A percentile compares a stretch with the other conserved stretches of the same genome.
These are phyloP conservation scores for Penicillium canescens DNA, from an alignment of 495 filamentous ascomycete species.

Conservation along the genomic window DNA sequence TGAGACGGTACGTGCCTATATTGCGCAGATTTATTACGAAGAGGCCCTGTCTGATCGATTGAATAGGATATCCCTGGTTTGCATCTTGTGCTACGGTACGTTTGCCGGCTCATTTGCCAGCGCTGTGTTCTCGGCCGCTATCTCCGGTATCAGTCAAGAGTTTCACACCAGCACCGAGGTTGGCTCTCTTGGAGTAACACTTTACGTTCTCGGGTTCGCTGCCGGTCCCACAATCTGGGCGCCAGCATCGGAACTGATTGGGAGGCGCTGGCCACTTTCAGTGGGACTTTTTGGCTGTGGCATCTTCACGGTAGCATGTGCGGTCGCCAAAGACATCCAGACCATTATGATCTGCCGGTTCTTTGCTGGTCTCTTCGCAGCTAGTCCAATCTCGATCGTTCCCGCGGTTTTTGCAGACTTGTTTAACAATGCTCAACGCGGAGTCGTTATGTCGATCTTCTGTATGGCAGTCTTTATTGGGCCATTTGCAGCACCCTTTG, in stretches of 20 bases:
- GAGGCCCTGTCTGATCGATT: neutral
- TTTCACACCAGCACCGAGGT: slow-evolving; percentile 49
- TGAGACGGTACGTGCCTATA: slow-evolving; percentile 20
- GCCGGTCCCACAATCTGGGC: slow-evolving; percentile 56
- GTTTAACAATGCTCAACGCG: slow-evolving; percentile 44
- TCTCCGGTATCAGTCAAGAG: slow-evolving; percentile 34
- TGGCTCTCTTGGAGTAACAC: slow-evolving; percentile 47
- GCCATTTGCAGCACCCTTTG: slow-evolving; percentile 42
- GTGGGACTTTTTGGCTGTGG: slow-evolving; percentile 48
- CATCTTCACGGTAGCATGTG: slow-evolving; percentile 52
- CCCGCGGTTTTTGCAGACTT: slow-evolving; percentile 51
- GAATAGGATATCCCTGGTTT: neutral
- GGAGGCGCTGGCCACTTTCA: slow-evolving; percentile 52
- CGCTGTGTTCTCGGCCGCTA: slow-evolving; percentile 52
- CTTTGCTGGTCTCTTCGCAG: slow-evolving; percentile 48
- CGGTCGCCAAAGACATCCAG: slow-evolving; percentile 56
- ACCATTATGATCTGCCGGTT: slow-evolving; percentile 52
- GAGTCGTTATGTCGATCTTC: slow-evolving; percentile 49
- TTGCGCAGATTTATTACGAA: neutral
- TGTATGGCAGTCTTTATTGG: slow-evolving; percentile 45
- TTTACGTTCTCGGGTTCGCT: slow-evolving; percentile 54
- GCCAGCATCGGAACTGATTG: slow-evolving; percentile 75
- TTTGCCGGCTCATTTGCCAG: slow-evolving; percentile 50
- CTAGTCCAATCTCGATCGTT: slow-evolving; percentile 48
- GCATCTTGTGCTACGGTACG: slow-evolving; percentile 43